Evolutionary conservation across 805 yeast genomes (phyloP).

Genomic region (Saccharomycopsis schoenii): DNA sequence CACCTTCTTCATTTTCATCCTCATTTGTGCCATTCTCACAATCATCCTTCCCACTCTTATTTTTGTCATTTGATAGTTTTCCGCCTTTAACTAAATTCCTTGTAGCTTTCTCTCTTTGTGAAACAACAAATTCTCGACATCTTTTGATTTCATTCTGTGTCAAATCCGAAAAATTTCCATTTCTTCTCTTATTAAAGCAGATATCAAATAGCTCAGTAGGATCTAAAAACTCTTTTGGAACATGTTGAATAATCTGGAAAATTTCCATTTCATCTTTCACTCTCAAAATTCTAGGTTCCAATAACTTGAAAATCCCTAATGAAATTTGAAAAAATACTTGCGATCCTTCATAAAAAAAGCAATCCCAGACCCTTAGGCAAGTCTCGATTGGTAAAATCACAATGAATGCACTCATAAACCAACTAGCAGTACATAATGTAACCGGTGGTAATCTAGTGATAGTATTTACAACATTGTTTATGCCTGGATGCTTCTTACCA

Average conservation of each 20-base stretch:
- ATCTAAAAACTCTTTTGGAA: slow-evolving; percentile 62
- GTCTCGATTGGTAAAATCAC: slow-evolving; percentile 86
- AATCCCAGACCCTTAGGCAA: slow-evolving; percentile 87
- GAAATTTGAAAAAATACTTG: slow-evolving; percentile 77
- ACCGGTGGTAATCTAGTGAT: slow-evolving; percentile 78
- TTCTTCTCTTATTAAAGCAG: slow-evolving; percentile 57
- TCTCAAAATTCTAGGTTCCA: slow-evolving; percentile 52
- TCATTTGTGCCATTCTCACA: not conserved
- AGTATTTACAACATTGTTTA: slow-evolving; percentile 32
- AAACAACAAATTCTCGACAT: slow-evolving; percentile 69
- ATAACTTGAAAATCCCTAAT: slow-evolving; percentile 63
- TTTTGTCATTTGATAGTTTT: not conserved
- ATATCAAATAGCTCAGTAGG: slow-evolving; percentile 61
- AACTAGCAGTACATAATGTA: slow-evolving; percentile 86
- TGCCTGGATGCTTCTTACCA: slow-evolving; percentile 14
- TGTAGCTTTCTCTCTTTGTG: slow-evolving; percentile 38
- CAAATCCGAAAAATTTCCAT: slow-evolving; percentile 55
- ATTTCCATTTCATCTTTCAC: slow-evolving; percentile 47
- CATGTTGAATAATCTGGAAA: slow-evolving; percentile 78
- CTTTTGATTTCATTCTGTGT: slow-evolving; percentile 75
- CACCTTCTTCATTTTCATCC: not conserved
- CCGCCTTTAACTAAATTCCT: not conserved
- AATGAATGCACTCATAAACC: slow-evolving; percentile 97
- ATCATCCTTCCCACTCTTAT: not conserved
- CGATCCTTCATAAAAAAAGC: slow-evolving; percentile 85